These are phyloP conservation scores for Metschnikowia sp. DNA, from an alignment of 805 yeast genomes.

Conservation along the genomic window DNA sequence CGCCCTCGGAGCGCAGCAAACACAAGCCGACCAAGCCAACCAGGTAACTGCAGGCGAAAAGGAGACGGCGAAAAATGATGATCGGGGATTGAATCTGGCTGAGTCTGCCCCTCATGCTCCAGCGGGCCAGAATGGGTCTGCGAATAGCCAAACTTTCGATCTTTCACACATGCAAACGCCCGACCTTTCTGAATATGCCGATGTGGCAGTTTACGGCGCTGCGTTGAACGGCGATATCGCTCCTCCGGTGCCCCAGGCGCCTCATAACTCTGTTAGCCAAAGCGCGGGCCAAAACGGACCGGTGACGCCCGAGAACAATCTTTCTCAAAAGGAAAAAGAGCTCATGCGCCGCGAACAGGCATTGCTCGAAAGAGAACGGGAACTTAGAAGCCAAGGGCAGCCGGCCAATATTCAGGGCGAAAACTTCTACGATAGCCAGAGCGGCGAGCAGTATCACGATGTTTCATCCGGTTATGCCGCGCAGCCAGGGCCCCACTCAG, in stretches of 20 bases:
- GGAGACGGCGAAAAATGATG: too few relatives aligned
- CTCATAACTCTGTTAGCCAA: slow-evolving; percentile 3
- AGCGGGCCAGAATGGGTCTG: neutral
- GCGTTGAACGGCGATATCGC: slow-evolving; percentile 26
- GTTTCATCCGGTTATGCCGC: neutral
- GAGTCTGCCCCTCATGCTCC: neutral
- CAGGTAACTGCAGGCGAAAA: neutral
- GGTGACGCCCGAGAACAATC: neutral
- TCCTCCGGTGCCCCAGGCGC: neutral
- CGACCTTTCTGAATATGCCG: slow-evolving; percentile 34
- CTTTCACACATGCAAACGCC: slow-evolving; percentile 14
- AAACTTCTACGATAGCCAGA: neutral
- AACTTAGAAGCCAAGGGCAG: neutral
- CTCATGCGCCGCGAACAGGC: slow-evolving; percentile 27
- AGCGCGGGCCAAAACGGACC: neutral
- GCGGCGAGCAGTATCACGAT: slow-evolving; percentile 7
- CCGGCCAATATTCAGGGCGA: neutral
- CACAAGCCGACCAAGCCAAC: neutral
- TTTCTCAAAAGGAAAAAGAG: slow-evolving; percentile 22
- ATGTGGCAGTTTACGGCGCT: slow-evolving; percentile 38
- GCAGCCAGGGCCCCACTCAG: neutral
- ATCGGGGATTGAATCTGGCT: too few relatives aligned
- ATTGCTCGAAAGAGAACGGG: slow-evolving; percentile 18
- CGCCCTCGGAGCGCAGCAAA: neutral
- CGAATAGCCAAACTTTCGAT: neutral